Conservation (phyloP, 2,329 filamentous ascomycete species). For the Penicillium sp. region DNA sequence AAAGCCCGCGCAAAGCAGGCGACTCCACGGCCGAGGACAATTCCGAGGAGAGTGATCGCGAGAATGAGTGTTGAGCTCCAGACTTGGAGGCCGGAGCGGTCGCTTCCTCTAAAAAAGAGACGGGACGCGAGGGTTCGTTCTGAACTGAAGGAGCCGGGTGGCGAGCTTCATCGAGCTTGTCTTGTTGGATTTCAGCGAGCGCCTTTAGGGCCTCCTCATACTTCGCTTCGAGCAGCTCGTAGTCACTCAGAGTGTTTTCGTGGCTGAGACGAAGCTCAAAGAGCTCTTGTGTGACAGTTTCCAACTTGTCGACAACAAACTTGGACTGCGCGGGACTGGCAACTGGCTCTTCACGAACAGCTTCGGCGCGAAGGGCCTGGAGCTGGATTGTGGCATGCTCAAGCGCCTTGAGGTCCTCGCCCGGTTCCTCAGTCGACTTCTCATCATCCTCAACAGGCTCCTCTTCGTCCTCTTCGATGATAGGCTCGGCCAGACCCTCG, state of each 20-base stretch:
- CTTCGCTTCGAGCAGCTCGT: conserved; percentile 78
- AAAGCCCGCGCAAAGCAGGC: conserved; percentile 64
- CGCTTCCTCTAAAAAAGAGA: conserved; percentile 76
- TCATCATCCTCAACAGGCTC: conserved; percentile 22
- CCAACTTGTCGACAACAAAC: conserved; percentile 89
- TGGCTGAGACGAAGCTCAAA: conserved; percentile 89
- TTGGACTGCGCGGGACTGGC: conserved; percentile 77
- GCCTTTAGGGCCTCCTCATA: conserved; percentile 87
- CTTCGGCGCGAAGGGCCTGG: conserved; percentile 23
- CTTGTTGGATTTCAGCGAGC: conserved; percentile 76
- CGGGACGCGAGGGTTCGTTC: conserved; percentile 58
- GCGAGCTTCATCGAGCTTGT: conserved; percentile 76
- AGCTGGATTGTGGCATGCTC: conserved; percentile 36
- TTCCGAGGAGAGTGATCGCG: conserved; percentile 91
- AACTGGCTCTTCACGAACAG: conserved; percentile 50
- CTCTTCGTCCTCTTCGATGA: conserved; percentile 32
- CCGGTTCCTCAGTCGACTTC: conserved; percentile 24
- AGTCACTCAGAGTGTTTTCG: conserved; percentile 78
- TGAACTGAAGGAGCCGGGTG: conserved; percentile 53
- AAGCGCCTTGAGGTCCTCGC: conserved; percentile 38
- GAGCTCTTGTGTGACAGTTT: conserved; percentile 87
- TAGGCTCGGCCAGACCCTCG: conserved; percentile 40
- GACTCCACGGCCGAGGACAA: conserved; percentile 84
- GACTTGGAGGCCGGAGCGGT: conserved; percentile 70
- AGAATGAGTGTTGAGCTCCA: conserved; percentile 70